Evolutionary conservation across 2,329 filamentous ascomycete species (phyloP), one percentile per base, ranked within the genome.

Genomic region (Magnaporthiopsis incrustans): DNA sequence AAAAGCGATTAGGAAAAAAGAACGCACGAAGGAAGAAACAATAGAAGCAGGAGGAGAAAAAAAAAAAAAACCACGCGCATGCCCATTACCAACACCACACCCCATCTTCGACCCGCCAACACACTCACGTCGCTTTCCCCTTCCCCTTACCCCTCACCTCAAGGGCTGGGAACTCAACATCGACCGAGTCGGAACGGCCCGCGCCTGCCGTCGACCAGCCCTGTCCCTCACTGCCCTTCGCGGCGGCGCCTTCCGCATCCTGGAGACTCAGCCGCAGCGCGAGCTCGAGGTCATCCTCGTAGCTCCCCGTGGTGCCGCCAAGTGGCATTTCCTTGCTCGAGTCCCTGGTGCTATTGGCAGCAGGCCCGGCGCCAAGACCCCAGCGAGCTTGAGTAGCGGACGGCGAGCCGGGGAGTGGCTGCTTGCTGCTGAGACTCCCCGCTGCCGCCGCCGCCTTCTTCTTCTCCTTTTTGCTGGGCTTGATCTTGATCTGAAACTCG

Each of bases 241-340:
- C 82, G 25, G 35, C 82, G 25, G 35, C 38, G 33, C 22, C 60
- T 50, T 26, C 53, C 25, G 53, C 79, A 66, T 87, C 84, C 57
- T 83, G 80, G 67, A 88, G 75, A 68, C 86, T 89, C 27, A 89
- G 74, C 66, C 80, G 79, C 61, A 89, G 72, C 2, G 86, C 86
- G 50, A 87, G 76, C 63, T 86, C 83, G 60, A 89, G 68, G 68
- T 88, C 86, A 62, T 84, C 83, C 59, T 86, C 84, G 0, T 68
- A 66, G 38, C 70, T 68, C 27, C 68, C 67, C 5, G 35, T 30
- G 12, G 50, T 27, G 33, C 50, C 50, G 32, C 27, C 8, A 12
- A 30, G 22, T 12, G 25, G 12, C 25, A 6, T 14, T 2, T 25
- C 57, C 10, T 35, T 50, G 30, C 44, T 27, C 5, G 26, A 44